Conservation (phyloP, 1,139 yeast genomes). For the Wickerhamomyces sp. region DNA sequence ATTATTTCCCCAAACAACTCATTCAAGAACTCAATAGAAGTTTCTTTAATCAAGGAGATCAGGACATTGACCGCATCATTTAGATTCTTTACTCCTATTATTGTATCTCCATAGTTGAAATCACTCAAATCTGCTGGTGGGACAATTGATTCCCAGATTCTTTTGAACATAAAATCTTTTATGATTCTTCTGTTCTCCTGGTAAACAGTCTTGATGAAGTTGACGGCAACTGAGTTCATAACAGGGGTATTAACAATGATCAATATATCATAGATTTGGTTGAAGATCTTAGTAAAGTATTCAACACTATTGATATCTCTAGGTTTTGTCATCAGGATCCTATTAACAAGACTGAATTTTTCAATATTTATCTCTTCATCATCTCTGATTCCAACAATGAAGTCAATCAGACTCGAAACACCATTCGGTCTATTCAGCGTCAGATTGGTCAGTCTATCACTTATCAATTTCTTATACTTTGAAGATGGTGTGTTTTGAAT, state of each 20-base stretch:
- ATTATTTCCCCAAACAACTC: constrained; percentile 31
- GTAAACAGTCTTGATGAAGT: constrained; percentile 51
- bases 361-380: constrained; percentile 61
- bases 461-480: constrained; percentile 40
- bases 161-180: constrained; percentile 52
- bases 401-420: constrained; percentile 65
- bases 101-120: constrained; percentile 22
- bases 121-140: constrained; percentile 26
- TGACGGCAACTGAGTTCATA: constrained; percentile 53
- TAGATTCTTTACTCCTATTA: constrained; percentile 43
- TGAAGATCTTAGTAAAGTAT: constrained; percentile 54
- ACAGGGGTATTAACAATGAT: constrained; percentile 58
- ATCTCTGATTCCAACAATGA: constrained; percentile 71
- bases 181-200: constrained; percentile 47
- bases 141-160: constrained; percentile 40
- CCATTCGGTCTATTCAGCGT: constrained; percentile 63
- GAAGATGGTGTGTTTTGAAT: constrained; percentile 38
- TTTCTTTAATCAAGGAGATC: constrained; percentile 54
- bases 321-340: constrained; percentile 61
- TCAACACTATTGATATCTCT: constrained; percentile 36
- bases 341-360: constrained; percentile 61
- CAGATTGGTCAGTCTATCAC: constrained; percentile 44
- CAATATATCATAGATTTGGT: constrained; percentile 54
- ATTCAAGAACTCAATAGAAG: constrained; percentile 37
- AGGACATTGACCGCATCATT: constrained; percentile 65